Evolutionary conservation across 2,329 filamentous ascomycete genomes (phyloP).

Genomic region (Paecilomyces fulvus): DNA sequence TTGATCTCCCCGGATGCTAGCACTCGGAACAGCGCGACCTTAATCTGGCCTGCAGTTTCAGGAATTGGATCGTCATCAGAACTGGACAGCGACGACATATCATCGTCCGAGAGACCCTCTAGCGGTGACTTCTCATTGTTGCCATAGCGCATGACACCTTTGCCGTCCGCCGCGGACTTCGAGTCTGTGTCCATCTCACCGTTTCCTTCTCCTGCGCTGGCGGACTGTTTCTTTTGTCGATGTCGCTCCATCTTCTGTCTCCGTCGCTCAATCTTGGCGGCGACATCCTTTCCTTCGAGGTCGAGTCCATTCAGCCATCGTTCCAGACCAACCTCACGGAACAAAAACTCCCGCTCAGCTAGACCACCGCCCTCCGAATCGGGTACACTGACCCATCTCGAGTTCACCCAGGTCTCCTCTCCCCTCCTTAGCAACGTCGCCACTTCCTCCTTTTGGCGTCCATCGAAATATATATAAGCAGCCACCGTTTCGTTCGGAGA

Average conservation of each 20-base stretch:
- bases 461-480: constrained; percentile 98
- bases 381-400: constrained; percentile 91
- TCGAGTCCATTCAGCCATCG: constrained; percentile 95
- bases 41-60: constrained; percentile 94
- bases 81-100: constrained; percentile 54
- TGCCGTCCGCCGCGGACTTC: constrained; percentile 24
- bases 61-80: constrained; percentile 80
- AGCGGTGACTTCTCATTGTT: constrained; percentile 66
- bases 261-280: constrained; percentile 63
- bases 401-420: constrained; percentile 99
- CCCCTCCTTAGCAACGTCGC: constrained; percentile 84
- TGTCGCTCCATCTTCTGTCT: constrained; percentile 71
- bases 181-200: constrained; percentile 36
- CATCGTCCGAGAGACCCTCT: constrained; percentile 64
- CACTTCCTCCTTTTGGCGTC: constrained; percentile 89
- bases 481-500: constrained; percentile 96
- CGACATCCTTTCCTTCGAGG: constrained; percentile 84
- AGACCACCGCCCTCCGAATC: constrained; percentile 86
- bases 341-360: constrained; percentile 92
- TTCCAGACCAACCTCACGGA: constrained; percentile 92
- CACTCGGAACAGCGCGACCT: constrained; percentile 92
- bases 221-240: constrained; percentile 63
- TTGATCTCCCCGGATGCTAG: constrained; percentile 95
- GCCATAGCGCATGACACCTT: constrained; percentile 69
- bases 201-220: constrained; percentile 45